These are phyloP conservation scores for Xerocomellus intermedius DNA, from an alignment of 768 basidiomycete genomes.

Conservation along the genomic window DNA sequence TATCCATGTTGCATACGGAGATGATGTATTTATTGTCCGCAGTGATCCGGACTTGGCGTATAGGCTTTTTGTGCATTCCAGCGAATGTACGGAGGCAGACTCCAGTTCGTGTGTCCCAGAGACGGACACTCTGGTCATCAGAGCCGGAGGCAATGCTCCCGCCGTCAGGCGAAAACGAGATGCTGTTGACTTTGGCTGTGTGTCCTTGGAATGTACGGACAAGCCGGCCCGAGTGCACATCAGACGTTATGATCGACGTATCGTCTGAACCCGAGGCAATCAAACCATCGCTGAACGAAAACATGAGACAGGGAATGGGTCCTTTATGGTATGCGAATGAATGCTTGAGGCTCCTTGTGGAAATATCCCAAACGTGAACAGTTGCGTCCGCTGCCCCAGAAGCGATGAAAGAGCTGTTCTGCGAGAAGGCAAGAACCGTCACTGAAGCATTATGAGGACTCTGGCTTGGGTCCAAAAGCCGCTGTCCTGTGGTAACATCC, in stretches of 20 bases:
- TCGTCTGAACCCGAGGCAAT: slow-evolving; percentile 18
- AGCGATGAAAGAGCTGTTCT: slow-evolving; percentile 6
- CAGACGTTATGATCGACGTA: slow-evolving; percentile 12
- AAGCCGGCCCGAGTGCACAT: slow-evolving; percentile 6
- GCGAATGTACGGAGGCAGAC: slow-evolving; percentile 14
- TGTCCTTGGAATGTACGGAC: slow-evolving; percentile 18
- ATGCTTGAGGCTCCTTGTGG: not conserved
- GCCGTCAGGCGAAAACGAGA: slow-evolving; percentile 23
- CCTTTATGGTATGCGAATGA: slow-evolving; percentile 15
- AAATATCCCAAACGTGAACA: slow-evolving; percentile 19
- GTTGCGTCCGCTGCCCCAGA: slow-evolving; percentile 15
- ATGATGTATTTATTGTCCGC: slow-evolving; percentile 12
- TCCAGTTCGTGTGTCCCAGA: slow-evolving; percentile 24
- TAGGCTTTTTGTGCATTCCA: slow-evolving; percentile 15
- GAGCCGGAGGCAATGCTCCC: slow-evolving; percentile 22
- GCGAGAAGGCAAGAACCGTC: slow-evolving; percentile 11
- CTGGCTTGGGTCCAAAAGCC: slow-evolving; percentile 3
- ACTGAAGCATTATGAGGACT: slow-evolving; percentile 2
- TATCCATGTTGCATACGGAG: slow-evolving; percentile 14
- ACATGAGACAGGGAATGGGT: slow-evolving; percentile 17
- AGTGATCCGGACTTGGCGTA: slow-evolving; percentile 19
- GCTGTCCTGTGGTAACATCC: slow-evolving; percentile 18
- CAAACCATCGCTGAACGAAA: slow-evolving; percentile 16
- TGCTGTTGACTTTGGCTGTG: slow-evolving; percentile 11
- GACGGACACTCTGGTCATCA: slow-evolving; percentile 20